Evolutionary conservation across 495 filamentous ascomycete species (phyloP).

Genomic region (Penicillium paradoxum): DNA sequence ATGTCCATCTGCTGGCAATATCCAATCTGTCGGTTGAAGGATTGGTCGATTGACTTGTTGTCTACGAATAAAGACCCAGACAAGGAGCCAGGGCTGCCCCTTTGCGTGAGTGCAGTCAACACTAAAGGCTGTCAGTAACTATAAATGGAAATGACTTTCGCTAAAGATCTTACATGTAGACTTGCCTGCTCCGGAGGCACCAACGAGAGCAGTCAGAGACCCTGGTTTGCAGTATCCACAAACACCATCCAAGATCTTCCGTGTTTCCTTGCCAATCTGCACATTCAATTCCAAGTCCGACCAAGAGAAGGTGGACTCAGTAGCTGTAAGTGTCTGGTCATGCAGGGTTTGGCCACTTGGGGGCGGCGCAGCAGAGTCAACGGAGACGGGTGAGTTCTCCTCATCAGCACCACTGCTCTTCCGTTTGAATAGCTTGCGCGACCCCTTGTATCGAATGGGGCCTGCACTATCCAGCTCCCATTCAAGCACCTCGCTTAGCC

Average conservation of each 20-base stretch:
- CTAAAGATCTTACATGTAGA: slow-evolving; percentile 58
- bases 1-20: slow-evolving; percentile 88
- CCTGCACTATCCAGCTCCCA: slow-evolving; percentile 60
- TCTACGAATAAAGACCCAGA: slow-evolving; percentile 70
- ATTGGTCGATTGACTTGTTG: slow-evolving; percentile 56
- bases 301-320: slow-evolving; percentile 49
- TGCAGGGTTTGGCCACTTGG: slow-evolving; percentile 12
- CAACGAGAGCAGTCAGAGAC: slow-evolving; percentile 74
- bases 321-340: slow-evolving; percentile 39
- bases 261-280: slow-evolving; percentile 59
- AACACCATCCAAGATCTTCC: slow-evolving; percentile 63
- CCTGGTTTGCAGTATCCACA: slow-evolving; percentile 76
- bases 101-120: slow-evolving; percentile 70
- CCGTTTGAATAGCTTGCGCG: slow-evolving; percentile 44
- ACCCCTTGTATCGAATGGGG: slow-evolving; percentile 48
- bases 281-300: slow-evolving; percentile 55
- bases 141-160: background rate
- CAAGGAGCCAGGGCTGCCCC: slow-evolving; percentile 74
- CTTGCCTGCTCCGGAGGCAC: slow-evolving; percentile 80
- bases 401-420: slow-evolving; percentile 46
- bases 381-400: slow-evolving; percentile 33
- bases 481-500: slow-evolving; percentile 55
- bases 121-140: slow-evolving; percentile 26
- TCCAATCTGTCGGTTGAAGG: slow-evolving; percentile 74
- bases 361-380: slow-evolving; percentile 16